phyloP scores from a whole-genome alignment of 116 monocot genomes.

The Papilionanthe hybrid region DNA sequence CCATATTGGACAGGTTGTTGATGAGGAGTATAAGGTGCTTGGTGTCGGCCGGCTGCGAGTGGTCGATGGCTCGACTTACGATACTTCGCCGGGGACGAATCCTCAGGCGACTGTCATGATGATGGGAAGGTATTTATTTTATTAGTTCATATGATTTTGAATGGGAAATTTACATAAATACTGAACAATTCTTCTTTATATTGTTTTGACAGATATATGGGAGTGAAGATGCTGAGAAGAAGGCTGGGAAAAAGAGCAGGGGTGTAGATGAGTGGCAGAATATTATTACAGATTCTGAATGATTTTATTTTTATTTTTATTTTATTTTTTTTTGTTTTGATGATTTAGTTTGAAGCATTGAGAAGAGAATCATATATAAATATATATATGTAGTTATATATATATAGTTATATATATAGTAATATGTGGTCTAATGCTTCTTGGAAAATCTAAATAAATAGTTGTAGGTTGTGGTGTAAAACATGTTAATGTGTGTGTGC shows the following conservation, averaged over 20 bases:
- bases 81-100: slow-evolving; percentile 78
- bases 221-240: slow-evolving; percentile 65
- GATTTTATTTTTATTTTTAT: no score
- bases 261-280: slow-evolving; percentile 15
- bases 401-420: no score
- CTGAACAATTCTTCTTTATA: background rate
- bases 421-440: background rate
- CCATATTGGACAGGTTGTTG: slow-evolving; percentile 81
- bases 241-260: slow-evolving; percentile 43
- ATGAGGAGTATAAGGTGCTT: slow-evolving; percentile 44
- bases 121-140: slow-evolving; percentile 65
- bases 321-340: background rate
- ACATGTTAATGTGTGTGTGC: no score
- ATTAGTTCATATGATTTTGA: background rate
- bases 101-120: slow-evolving; percentile 94
- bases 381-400: no score
- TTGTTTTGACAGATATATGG: slow-evolving; percentile 59
- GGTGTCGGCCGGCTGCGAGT: slow-evolving; percentile 54
- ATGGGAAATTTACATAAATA: no score
- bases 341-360: background rate
- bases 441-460: background rate
- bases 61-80: slow-evolving; percentile 68
- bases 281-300: background rate
- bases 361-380: background rate
- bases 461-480: background rate